Evolutionary conservation across 495 filamentous ascomycete species (phyloP).

Genomic region (Lophiostoma macrostomum): DNA sequence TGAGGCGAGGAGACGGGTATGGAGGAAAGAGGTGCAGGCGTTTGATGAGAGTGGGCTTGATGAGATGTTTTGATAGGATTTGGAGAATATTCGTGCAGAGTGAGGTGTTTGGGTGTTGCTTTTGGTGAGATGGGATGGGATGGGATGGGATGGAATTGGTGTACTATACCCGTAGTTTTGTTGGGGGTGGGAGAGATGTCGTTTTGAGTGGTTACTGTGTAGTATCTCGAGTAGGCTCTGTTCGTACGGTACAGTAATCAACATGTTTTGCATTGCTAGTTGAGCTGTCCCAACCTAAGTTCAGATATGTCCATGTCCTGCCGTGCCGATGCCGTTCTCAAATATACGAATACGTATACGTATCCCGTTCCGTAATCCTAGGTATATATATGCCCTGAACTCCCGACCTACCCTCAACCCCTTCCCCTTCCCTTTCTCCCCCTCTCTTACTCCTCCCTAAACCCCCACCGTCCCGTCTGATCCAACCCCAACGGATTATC

Average conservation of each 20-base stretch:
- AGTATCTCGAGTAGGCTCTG: too few species aligned
- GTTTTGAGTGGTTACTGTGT: too few species aligned
- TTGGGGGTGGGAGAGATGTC: too few species aligned
- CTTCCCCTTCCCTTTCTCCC: too few species aligned
- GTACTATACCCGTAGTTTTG: too few species aligned
- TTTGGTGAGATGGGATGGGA: neutral
- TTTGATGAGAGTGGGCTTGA: constrained; percentile 31
- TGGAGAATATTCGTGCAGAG: neutral
- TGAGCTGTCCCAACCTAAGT: too few species aligned
- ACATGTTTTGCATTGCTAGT: too few species aligned
- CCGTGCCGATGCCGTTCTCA: too few species aligned
- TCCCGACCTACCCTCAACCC: neutral
- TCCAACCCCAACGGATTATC: constrained; percentile 39
- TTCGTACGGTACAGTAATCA: too few species aligned
- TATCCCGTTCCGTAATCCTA: too few species aligned
- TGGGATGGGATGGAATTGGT: neutral
- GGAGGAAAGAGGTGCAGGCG: constrained; percentile 10
- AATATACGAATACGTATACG: too few species aligned
- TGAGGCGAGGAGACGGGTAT: neutral
- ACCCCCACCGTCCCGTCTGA: constrained; percentile 35
- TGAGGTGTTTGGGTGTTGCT: neutral
- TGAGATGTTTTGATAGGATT: constrained; percentile 29
- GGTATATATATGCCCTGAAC: neutral
- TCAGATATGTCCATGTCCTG: too few species aligned
- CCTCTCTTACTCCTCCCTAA: constrained; percentile 31